phyloP scores from a whole-genome alignment of 345 rosid species.

The Dipteronia sinensis region DNA sequence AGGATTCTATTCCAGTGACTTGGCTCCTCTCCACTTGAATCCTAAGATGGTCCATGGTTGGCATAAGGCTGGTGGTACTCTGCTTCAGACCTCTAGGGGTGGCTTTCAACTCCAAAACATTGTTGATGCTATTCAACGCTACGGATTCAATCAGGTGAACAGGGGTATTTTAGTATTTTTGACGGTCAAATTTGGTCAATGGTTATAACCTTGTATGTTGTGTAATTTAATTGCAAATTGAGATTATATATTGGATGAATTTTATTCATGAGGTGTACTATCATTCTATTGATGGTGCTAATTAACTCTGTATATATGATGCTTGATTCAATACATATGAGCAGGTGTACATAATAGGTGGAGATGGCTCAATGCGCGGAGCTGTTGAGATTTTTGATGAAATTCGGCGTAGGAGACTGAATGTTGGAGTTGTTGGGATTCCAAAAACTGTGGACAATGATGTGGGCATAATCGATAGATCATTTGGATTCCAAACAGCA shows the following conservation, averaged over 20 bases:
- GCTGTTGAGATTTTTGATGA: conserved; percentile 71
- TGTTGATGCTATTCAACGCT: conserved; percentile 65
- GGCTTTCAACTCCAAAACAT: conserved; percentile 72
- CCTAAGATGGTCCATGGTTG: conserved; percentile 68
- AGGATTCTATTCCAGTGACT: conserved; percentile 68
- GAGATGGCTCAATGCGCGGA: conserved; percentile 90
- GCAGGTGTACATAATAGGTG: conserved; percentile 79
- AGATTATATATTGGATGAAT: background rate
- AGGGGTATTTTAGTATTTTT: too few relatives aligned
- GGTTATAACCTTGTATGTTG: too few relatives aligned
- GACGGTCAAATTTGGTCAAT: background rate
- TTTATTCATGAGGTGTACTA: background rate
- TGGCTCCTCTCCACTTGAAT: conserved; percentile 39
- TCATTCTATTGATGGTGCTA: conserved; percentile 1
- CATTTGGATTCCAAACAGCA: conserved; percentile 93
- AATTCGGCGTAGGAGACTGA: conserved; percentile 47
- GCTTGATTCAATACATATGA: background rate
- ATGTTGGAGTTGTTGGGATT: conserved; percentile 60
- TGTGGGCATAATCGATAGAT: conserved; percentile 79
- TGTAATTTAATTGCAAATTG: too few relatives aligned
- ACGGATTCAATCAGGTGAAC: conserved; percentile 66
- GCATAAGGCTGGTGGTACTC: conserved; percentile 88
- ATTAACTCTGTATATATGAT: background rate
- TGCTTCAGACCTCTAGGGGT: conserved; percentile 80
- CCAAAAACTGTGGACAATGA: conserved; percentile 93